Percentiles rank a stretch among this genome's conserved stretches.
These are phyloP conservation scores for Neonectria hederae DNA, from an alignment of 2,329 filamentous ascomycete species.

Conservation along the genomic window DNA sequence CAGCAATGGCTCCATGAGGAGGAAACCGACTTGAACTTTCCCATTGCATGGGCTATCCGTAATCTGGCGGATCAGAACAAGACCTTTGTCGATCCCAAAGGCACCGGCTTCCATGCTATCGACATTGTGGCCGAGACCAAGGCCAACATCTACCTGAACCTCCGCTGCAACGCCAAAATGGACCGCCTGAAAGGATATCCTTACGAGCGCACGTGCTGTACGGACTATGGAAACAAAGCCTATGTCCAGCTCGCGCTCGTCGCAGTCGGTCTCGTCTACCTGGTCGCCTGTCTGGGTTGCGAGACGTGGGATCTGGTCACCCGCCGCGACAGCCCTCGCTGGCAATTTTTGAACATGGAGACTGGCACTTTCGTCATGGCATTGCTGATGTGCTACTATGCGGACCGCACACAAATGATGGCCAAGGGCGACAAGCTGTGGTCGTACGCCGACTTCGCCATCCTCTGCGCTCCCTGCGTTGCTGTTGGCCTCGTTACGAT, in stretches of 20 bases:
- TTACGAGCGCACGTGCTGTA: conserved; percentile 63
- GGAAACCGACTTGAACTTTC: conserved; percentile 29
- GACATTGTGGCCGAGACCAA: conserved; percentile 43
- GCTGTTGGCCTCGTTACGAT: conserved; percentile 32
- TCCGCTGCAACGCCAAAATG: conserved; percentile 59
- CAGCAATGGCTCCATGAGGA: conserved; percentile 31
- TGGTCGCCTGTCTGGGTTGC: conserved; percentile 28
- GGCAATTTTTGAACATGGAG: conserved; percentile 36
- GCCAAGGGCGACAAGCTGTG: conserved; percentile 43
- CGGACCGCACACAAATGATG: conserved; percentile 44
- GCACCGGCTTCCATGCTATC: conserved; percentile 45
- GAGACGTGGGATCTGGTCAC: conserved; percentile 29
- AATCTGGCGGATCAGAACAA: conserved; percentile 31
- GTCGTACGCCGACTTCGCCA: conserved; percentile 29
- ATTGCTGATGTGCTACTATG: conserved; percentile 42
- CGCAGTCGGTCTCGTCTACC: conserved; percentile 27
- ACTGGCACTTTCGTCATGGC: conserved; percentile 39
- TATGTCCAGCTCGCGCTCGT: conserved; percentile 38
- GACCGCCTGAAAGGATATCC: conserved; percentile 48
- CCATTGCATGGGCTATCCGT: conserved; percentile 35
- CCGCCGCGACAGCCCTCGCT: conserved; percentile 22
- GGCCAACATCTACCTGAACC: conserved; percentile 59
- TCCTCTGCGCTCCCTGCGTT: conserved; percentile 33
- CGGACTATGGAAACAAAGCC: conserved; percentile 50
- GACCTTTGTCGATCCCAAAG: conserved; percentile 30